These are phyloP conservation scores for Crithidia thermophila DNA, from an alignment of 208 protist species.

Conservation along the genomic window DNA sequence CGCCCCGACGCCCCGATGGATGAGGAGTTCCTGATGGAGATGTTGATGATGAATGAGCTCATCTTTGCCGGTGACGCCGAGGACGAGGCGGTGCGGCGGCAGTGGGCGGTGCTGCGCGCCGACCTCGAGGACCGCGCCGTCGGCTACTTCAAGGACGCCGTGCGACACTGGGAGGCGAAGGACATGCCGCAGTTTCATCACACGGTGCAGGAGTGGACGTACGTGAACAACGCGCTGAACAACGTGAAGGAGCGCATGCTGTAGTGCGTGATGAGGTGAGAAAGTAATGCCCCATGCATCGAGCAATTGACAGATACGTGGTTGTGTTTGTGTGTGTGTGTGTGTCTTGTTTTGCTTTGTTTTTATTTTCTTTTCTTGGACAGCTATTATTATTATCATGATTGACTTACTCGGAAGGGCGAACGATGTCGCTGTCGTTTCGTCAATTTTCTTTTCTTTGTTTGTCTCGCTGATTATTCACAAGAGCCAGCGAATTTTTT, in stretches of 20 bases:
- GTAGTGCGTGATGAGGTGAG: conserved; percentile 3
- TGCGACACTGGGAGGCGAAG: conserved; percentile 40
- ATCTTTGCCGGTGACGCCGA: conserved; percentile 63
- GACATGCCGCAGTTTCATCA: conserved; percentile 47
- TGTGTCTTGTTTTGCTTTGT: not conserved
- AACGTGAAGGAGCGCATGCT: conserved; percentile 68
- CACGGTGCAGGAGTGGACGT: conserved; percentile 78
- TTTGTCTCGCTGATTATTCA: no score
- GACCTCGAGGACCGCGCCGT: conserved; percentile 71
- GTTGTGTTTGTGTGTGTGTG: conserved; percentile 4
- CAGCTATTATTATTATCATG: not conserved
- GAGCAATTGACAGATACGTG: not conserved
- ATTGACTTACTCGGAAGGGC: no score
- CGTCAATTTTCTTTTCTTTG: no score
- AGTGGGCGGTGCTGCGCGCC: conserved; percentile 55
- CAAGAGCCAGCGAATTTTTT: no score
- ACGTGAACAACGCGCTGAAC: conserved; percentile 65
- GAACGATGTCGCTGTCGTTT: no score
- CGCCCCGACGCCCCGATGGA: conserved; percentile 39
- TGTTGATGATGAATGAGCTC: conserved; percentile 75
- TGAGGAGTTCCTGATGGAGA: conserved; percentile 75
- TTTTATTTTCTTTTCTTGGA: not conserved
- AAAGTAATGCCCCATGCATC: no score
- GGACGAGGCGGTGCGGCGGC: conserved; percentile 38
- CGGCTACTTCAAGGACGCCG: conserved; percentile 51